Conservation (phyloP, 352 stramenopile genomes). For the Pythium guiyangense region DNA sequence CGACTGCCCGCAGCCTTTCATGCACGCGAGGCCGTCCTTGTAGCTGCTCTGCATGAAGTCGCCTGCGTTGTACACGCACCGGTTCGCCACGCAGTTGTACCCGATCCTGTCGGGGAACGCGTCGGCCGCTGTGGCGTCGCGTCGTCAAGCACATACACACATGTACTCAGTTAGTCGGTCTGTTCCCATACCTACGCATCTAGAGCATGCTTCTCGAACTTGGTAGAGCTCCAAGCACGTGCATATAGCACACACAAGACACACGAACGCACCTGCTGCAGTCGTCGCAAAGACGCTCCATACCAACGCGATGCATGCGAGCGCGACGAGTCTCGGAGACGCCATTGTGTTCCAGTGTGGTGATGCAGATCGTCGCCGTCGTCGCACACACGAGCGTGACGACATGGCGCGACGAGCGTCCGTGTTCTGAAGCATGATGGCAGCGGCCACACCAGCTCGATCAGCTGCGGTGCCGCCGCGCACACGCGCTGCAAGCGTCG, state of each 20-base stretch:
- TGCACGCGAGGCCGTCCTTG: conserved; percentile 41
- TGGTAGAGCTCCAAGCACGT: too few relatives aligned
- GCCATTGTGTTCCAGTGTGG: background rate
- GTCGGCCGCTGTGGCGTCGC: conserved; percentile 16
- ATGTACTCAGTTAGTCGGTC: background rate
- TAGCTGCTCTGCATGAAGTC: conserved; percentile 28
- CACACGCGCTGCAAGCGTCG: conserved; percentile 2
- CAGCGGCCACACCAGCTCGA: background rate
- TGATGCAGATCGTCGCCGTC: background rate
- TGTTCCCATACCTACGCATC: background rate
- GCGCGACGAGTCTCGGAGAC: background rate
- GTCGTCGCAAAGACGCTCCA: background rate
- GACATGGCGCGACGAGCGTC: too few relatives aligned
- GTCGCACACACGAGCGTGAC: too few relatives aligned
- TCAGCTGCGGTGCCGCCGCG: conserved; percentile 2
- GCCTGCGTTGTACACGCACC: conserved; percentile 38
- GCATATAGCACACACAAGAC: too few relatives aligned
- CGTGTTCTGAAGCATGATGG: too few relatives aligned
- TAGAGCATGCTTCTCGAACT: too few relatives aligned
- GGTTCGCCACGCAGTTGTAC: conserved; percentile 45
- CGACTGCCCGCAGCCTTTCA: conserved; percentile 37
- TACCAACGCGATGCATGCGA: background rate
- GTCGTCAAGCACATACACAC: background rate
- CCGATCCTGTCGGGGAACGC: conserved; percentile 27
- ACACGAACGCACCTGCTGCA: conserved; percentile 6